Base-by-base conservation (phyloP, 257 asterid species). In the Solanum pinnatisectum region DNA sequence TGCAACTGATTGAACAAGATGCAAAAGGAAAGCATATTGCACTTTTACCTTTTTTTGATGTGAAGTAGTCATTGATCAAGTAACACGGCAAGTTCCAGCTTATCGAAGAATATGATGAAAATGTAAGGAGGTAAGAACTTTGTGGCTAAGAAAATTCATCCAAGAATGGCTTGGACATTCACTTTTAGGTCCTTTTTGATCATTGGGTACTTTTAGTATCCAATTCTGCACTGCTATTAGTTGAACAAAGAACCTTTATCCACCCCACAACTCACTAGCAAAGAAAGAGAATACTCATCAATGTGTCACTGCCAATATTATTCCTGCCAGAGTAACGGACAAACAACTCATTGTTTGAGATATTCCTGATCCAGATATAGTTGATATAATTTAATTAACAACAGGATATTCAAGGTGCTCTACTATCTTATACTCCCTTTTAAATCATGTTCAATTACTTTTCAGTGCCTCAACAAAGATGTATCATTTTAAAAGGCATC, bases 71-170 rank as follows among this genome's bases (percentile, higher is more conserved):
- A 85, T 77, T 77, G 74, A 87, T 71, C 59, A 85, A 70, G 25
- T 63, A 60, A 84, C 73, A 85, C 42, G 40, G 82, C 30, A 88
- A 79, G 84, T 35, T 85, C 56, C 74, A 81, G 76, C 73, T 88
- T 86, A 90, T 71, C 14, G 27, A 39, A 68, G 89, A 87, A 85
- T 30, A 86, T 35, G 52, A 25, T 16, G 42, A 85, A 40, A 46
- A 20, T 67, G 81, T 67, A 46, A 37, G 42, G 79, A 67, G 65
- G 81, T 67, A 85, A 85, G 63, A 85, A 27, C 27, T 18, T 85
- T 85, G 87, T 85, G 82, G 87, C 87, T 67, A 18, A 85, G 63
- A 85, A 65, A 67, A 40, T 42, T 85, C 60, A 27, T 32, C 42
- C 59, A 67, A 85, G 63, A 68, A 67, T 40, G 25, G 23, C 23